A percentile compares a stretch with the other conserved stretches of the same genome.
Evolutionary conservation across 2,329 filamentous ascomycete genomes (phyloP).

Genomic region (Aureobasidium uvarum): DNA sequence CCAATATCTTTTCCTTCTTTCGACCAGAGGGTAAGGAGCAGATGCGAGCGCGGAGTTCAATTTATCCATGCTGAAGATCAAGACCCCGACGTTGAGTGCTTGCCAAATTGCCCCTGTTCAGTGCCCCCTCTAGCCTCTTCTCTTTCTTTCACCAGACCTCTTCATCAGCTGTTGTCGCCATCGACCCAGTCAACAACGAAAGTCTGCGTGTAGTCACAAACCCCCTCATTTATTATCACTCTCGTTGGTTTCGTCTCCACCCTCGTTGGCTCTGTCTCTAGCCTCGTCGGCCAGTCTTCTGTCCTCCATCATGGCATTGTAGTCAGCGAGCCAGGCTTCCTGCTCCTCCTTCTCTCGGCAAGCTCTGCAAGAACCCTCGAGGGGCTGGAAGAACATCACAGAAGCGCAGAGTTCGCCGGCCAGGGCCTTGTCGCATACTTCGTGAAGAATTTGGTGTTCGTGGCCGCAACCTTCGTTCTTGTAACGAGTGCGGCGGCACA

Average conservation of each 20-base stretch:
- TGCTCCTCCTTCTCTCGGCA: background rate
- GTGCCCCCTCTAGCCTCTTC: background rate
- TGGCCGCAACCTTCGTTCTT: background rate
- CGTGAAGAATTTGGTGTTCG: background rate
- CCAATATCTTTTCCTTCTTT: background rate
- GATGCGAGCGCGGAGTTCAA: background rate
- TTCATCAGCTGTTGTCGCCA: background rate
- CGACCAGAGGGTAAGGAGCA: background rate
- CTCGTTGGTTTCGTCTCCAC: background rate
- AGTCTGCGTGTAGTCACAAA: background rate
- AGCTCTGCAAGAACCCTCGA: background rate
- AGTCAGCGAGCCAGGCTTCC: background rate
- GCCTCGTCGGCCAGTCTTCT: background rate
- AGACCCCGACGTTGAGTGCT: background rate
- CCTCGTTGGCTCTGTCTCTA: background rate
- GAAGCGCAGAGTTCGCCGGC: background rate
- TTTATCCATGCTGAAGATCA: background rate
- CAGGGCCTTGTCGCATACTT: background rate
- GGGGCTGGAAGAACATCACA: background rate
- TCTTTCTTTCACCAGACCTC: background rate
- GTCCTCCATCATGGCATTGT: background rate
- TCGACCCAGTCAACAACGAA: background rate
- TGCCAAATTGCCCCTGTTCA: background rate
- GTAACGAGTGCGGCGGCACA: background rate
- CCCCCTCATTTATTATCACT: background rate